A percentile compares a stretch with the other conserved stretches of the same genome.
Evolutionary conservation across 164 flowering plant species (phyloP).

Genomic region (Umbellularia californica): DNA sequence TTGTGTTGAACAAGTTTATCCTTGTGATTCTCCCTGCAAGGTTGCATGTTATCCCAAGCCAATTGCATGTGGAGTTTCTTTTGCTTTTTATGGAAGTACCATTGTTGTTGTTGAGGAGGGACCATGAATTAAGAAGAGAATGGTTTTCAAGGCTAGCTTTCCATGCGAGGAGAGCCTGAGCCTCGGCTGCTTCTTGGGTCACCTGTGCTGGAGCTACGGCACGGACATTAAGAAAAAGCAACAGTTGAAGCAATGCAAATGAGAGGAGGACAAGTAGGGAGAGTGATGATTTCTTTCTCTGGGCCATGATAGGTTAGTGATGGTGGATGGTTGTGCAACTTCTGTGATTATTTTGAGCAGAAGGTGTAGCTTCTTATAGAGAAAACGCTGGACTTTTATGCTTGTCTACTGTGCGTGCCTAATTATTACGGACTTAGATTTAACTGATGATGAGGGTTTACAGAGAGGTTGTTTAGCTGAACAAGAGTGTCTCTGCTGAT

Average conservation of each 20-base stretch:
- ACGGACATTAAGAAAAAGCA: not conserved
- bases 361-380: no score
- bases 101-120: not conserved
- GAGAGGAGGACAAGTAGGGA: not conserved
- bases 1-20: slow-evolving; percentile 4
- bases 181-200: not conserved
- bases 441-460: no score
- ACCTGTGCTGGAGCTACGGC: not conserved
- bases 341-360: no score
- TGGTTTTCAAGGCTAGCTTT: slow-evolving; percentile 3
- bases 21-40: slow-evolving; percentile 5
- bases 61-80: slow-evolving; percentile 3
- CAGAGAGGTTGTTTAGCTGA: no score
- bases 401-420: no score
- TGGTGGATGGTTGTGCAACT: no score
- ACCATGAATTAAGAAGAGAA: not conserved
- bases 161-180: slow-evolving; percentile 1
- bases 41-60: slow-evolving; percentile 21
- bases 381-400: no score
- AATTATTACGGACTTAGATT: no score
- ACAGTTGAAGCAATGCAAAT: not conserved
- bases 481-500: no score
- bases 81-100: not conserved
- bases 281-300: not conserved
- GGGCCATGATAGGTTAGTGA: not conserved